Evolutionary conservation across 208 protist species (phyloP).

Genomic region (Leptomonas seymouri): DNA sequence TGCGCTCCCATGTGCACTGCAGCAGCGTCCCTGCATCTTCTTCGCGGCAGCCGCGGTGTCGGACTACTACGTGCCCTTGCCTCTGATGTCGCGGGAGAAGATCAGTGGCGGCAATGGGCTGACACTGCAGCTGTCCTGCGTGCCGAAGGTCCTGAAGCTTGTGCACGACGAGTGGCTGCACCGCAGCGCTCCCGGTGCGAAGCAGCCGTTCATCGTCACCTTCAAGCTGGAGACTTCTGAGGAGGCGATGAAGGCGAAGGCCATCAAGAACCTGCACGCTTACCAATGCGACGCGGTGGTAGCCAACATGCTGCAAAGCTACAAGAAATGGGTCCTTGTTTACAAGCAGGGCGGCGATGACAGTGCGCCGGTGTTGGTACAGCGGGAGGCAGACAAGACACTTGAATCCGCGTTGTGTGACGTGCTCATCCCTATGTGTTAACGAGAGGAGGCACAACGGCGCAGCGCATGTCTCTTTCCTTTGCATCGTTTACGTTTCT

Average conservation of each 20-base stretch:
- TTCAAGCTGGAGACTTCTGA: slow-evolving; percentile 89
- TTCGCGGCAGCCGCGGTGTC: slow-evolving; percentile 82
- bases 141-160: slow-evolving; percentile 73
- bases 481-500: too few relatives aligned
- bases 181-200: slow-evolving; percentile 21
- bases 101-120: slow-evolving; percentile 81
- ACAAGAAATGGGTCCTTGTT: slow-evolving; percentile 75
- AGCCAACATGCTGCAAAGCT: slow-evolving; percentile 84
- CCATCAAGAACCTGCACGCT: slow-evolving; percentile 59
- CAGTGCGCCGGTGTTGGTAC: slow-evolving; percentile 35
- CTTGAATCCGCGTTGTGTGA: slow-evolving; percentile 67
- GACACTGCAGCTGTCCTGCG: slow-evolving; percentile 58
- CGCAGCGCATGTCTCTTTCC: too few relatives aligned
- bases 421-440: slow-evolving; percentile 37
- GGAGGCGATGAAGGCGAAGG: slow-evolving; percentile 67
- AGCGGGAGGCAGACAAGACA: slow-evolving; percentile 34
- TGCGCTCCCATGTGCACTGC: slow-evolving; percentile 14
- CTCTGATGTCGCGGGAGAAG: slow-evolving; percentile 60
- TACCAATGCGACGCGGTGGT: slow-evolving; percentile 82
- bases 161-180: slow-evolving; percentile 61
- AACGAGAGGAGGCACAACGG: not conserved
- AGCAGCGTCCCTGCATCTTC: slow-evolving; percentile 57
- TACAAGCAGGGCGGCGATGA: slow-evolving; percentile 47
- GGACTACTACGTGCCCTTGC: slow-evolving; percentile 81
- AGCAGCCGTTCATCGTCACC: slow-evolving; percentile 55